Conservation (phyloP, 192 early-diverging fungal species). For the Coemansia asiatica region DNA sequence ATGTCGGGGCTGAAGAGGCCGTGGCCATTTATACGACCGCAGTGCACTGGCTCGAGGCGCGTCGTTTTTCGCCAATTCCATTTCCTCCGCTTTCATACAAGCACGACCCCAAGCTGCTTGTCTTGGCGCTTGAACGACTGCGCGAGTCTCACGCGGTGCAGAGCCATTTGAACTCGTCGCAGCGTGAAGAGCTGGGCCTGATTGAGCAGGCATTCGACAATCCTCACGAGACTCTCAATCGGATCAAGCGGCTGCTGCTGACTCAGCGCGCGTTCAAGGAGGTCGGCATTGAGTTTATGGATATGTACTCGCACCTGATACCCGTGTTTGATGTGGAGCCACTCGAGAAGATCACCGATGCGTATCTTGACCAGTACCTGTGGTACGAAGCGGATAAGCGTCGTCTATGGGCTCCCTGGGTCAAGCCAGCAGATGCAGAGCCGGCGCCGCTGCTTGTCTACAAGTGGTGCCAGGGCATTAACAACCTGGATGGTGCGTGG, state of each 20-base stretch:
- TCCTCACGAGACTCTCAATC: slow-evolving; percentile 70
- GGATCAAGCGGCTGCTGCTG: slow-evolving; percentile 93
- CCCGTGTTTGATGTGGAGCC: slow-evolving; percentile 98
- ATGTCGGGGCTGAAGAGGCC: slow-evolving; percentile 95
- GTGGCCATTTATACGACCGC: slow-evolving; percentile 97
- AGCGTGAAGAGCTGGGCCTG: slow-evolving; percentile 96
- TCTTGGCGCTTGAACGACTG: slow-evolving; percentile 90
- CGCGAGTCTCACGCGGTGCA: slow-evolving; percentile 96
- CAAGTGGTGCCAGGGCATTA: slow-evolving; percentile 98
- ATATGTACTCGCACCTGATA: slow-evolving; percentile 93
- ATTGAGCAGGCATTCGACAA: slow-evolving; percentile 98
- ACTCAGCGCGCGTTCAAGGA: slow-evolving; percentile 99
- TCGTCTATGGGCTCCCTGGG: slow-evolving; percentile 97
- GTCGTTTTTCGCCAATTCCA: slow-evolving; percentile 98
- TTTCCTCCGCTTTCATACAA: slow-evolving; percentile 99
- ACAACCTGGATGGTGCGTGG: slow-evolving; percentile 97
- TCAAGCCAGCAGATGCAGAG: slow-evolving; percentile 96
- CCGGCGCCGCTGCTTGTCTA: slow-evolving; percentile 95
- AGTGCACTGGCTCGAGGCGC: slow-evolving; percentile 96
- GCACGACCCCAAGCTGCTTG: slow-evolving; percentile 98
- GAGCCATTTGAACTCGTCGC: slow-evolving; percentile 90
- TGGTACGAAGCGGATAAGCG: slow-evolving; percentile 99
- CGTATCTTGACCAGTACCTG: slow-evolving; percentile 98
- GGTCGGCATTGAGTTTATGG: slow-evolving; percentile 99
- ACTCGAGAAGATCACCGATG: slow-evolving; percentile 99